Percentiles rank a stretch among this genome's conserved stretches.
Evolutionary conservation across 345 rosid species (phyloP).

Genomic region (Cardiospermum halicacabum): DNA sequence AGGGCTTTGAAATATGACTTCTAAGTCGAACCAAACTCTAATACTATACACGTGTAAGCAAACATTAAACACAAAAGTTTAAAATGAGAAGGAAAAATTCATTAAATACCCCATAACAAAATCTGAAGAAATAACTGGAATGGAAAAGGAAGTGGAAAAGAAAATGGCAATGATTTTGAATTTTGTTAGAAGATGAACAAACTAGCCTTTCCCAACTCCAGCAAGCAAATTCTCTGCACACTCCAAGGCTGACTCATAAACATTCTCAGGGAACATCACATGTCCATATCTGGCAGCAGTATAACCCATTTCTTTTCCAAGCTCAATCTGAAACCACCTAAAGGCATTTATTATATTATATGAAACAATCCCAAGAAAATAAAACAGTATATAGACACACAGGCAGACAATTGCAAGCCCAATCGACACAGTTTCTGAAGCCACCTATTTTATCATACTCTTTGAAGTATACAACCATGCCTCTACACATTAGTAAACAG

Average conservation of each 20-base stretch:
- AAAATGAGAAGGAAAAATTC: too few species aligned
- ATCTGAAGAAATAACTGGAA: neutral
- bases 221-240: conserved; percentile 87
- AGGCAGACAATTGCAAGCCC: neutral
- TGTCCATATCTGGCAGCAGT: conserved; percentile 97
- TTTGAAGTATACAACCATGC: neutral
- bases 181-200: neutral
- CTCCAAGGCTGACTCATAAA: conserved; percentile 83
- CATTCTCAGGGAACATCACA: conserved; percentile 99
- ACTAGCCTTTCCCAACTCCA: conserved; percentile 88
- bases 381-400: neutral
- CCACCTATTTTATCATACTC: neutral
- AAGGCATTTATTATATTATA: too few species aligned
- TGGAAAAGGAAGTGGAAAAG: neutral
- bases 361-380: neutral
- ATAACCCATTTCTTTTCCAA: conserved; percentile 94
- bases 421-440: neutral
- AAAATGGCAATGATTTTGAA: neutral
- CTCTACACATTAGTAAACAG: too few species aligned
- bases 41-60: too few species aligned
- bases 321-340: conserved; percentile 95
- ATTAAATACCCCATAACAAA: too few species aligned
- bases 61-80: too few species aligned
- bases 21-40: too few species aligned
- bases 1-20: too few species aligned